Evolutionary conservation across 257 asterid genomes (phyloP).

Genomic region (Henckelia pumila): DNA sequence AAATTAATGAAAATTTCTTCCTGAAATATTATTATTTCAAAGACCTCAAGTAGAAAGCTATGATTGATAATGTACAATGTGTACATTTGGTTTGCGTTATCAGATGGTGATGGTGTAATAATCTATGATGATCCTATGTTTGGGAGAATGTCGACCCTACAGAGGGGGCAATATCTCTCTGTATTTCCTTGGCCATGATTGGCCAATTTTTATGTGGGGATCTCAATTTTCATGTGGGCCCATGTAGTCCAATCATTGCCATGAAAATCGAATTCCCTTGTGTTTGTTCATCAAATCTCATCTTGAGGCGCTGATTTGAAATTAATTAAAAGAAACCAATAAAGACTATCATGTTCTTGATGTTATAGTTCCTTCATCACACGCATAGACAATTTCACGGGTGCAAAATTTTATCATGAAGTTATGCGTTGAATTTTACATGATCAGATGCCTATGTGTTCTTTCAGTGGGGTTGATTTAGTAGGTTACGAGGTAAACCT

Average conservation of each 20-base stretch:
- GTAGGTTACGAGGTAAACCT: neutral
- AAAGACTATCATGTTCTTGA: neutral
- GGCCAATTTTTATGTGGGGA: too few relatives aligned
- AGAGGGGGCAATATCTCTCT: too few relatives aligned
- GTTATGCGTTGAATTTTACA: neutral
- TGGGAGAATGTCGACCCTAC: too few relatives aligned
- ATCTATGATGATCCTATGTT: neutral
- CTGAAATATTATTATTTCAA: too few relatives aligned
- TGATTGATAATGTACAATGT: neutral
- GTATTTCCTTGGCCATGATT: too few relatives aligned
- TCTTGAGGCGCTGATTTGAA: too few relatives aligned
- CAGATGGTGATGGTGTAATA: neutral
- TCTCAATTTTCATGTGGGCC: too few relatives aligned
- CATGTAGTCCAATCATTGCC: too few relatives aligned
- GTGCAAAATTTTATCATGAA: neutral
- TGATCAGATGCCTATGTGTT: neutral
- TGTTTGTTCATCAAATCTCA: neutral
- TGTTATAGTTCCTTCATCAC: neutral
- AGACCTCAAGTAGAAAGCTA: too few relatives aligned
- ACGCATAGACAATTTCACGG: neutral
- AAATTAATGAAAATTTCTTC: too few relatives aligned
- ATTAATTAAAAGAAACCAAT: too few relatives aligned
- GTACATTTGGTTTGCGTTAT: neutral
- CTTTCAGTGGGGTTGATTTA: neutral
- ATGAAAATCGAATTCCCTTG: too few relatives aligned